phyloP scores from a whole-genome alignment of 108 stramenopile genomes.

The Epithemia pelagica region DNA sequence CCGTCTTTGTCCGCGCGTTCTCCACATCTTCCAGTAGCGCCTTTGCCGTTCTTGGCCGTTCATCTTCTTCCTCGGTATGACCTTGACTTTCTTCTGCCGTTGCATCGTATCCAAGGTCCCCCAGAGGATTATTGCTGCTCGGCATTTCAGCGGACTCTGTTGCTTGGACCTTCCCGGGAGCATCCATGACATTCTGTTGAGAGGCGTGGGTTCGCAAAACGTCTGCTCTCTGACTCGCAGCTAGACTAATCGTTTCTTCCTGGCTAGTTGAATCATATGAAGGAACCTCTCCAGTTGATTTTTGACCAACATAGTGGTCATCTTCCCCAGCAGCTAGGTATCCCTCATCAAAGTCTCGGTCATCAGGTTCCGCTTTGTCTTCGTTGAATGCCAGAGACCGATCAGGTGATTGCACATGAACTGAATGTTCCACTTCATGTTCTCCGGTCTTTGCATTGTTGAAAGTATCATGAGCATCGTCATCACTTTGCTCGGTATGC shows the following conservation, averaged over 20 bases:
- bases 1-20: neutral
- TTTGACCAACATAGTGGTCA: neutral
- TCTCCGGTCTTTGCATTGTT: too few relatives aligned
- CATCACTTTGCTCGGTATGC: too few relatives aligned
- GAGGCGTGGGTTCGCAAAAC: too few relatives aligned
- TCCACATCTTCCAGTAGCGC: neutral
- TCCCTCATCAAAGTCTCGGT: too few relatives aligned
- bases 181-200: too few relatives aligned
- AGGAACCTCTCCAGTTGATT: neutral
- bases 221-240: neutral
- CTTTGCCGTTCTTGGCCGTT: neutral
- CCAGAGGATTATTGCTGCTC: neutral
- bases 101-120: constrained; percentile 6
- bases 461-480: too few relatives aligned
- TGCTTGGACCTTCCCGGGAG: too few relatives aligned
- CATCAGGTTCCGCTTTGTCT: too few relatives aligned
- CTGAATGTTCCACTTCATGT: too few relatives aligned
- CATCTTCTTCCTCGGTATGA: neutral
- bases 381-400: too few relatives aligned
- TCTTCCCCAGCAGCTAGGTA: neutral
- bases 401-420: too few relatives aligned
- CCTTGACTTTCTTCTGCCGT: constrained; percentile 7
- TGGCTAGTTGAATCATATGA: neutral
- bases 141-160: too few relatives aligned
- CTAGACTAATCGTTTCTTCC: neutral